Conservation (phyloP, 768 basidiomycete genomes). For the Lepiota subincarnata region DNA sequence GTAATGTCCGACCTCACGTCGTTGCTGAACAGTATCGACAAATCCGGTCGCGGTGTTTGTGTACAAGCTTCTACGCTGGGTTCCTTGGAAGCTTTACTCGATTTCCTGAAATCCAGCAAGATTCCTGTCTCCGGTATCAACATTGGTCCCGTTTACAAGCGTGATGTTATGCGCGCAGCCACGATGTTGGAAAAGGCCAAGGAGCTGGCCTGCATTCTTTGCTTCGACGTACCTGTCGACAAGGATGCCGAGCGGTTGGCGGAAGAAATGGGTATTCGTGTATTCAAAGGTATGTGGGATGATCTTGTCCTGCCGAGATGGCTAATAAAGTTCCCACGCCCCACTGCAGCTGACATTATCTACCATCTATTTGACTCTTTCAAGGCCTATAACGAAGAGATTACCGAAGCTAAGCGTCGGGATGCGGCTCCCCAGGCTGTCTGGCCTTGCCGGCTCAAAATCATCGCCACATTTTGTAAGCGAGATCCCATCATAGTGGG, state of each 20-base stretch:
- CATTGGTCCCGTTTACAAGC: constrained; percentile 96
- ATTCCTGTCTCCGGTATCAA: constrained; percentile 98
- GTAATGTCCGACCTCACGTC: constrained; percentile 95
- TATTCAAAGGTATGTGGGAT: constrained; percentile 77
- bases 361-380: constrained; percentile 98
- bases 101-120: constrained; percentile 92
- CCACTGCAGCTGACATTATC: constrained; percentile 84
- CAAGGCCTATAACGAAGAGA: constrained; percentile 89
- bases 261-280: constrained; percentile 87
- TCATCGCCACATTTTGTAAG: constrained; percentile 91
- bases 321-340: constrained; percentile 11
- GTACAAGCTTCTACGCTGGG: constrained; percentile 97
- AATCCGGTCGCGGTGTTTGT: constrained; percentile 93
- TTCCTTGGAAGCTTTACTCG: constrained; percentile 92
- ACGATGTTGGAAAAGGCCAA: constrained; percentile 96
- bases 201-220: constrained; percentile 91
- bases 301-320: not conserved
- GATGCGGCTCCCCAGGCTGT: constrained; percentile 94
- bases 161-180: constrained; percentile 86
- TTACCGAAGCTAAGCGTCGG: constrained; percentile 84
- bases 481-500: constrained; percentile 97
- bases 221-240: constrained; percentile 94
- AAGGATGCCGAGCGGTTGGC: constrained; percentile 90
- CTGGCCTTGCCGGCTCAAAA: constrained; percentile 94
- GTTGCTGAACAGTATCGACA: constrained; percentile 86